Percentiles rank a stretch among this genome's conserved stretches.
These are phyloP conservation scores for Trichoderma hamatum DNA, from an alignment of 2,329 filamentous ascomycete species.

Conservation along the genomic window DNA sequence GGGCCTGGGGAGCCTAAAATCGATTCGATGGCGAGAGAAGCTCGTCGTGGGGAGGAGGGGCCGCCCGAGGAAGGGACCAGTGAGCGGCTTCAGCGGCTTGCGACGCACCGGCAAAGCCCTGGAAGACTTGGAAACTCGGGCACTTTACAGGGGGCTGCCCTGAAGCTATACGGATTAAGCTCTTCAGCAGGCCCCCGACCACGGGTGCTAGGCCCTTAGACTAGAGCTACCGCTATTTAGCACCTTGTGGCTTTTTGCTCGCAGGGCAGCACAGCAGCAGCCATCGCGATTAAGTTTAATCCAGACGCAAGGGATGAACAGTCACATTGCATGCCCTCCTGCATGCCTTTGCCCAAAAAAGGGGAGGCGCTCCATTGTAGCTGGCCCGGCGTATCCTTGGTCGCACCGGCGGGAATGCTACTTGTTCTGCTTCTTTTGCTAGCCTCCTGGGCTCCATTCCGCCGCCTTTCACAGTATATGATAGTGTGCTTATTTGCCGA, in stretches of 20 bases:
- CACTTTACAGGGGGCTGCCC: neutral
- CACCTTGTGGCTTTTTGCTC: slow-evolving; percentile 2
- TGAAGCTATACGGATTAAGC: neutral
- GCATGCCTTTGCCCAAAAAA: neutral
- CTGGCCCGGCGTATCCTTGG: neutral
- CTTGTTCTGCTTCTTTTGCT: neutral
- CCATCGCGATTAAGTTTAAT: slow-evolving; percentile 19
- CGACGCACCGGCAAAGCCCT: neutral
- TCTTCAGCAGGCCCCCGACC: neutral
- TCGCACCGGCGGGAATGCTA: neutral
- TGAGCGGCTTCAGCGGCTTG: neutral
- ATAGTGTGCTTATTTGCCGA: too few relatives aligned
- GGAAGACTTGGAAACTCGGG: neutral
- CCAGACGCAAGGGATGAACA: slow-evolving; percentile 13
- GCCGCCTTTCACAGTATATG: neutral
- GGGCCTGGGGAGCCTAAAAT: slow-evolving; percentile 11
- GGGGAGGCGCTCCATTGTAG: neutral
- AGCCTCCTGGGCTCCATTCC: neutral
- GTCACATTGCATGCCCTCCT: neutral
- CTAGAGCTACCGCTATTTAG: neutral
- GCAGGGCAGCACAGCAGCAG: slow-evolving; percentile 17
- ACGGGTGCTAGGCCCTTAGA: neutral
- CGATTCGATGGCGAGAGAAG: neutral
- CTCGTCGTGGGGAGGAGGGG: neutral
- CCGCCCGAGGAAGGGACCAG: neutral